Conservation (phyloP, 2,329 filamentous ascomycete genomes). For the Exophiala xenobiotica region DNA sequence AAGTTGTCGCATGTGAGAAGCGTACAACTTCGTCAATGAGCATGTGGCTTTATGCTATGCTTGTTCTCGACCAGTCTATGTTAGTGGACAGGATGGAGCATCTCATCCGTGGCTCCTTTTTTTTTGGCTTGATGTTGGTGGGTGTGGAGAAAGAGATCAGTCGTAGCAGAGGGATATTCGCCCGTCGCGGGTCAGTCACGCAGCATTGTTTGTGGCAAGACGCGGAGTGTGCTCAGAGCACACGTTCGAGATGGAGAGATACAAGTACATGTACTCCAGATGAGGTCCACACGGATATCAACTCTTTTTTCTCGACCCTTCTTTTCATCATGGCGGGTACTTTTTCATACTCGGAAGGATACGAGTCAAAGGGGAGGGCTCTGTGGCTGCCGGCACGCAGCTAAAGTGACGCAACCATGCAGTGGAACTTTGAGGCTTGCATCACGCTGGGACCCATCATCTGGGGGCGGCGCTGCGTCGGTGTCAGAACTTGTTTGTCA, state of each 20-base stretch:
- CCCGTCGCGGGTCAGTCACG: no score
- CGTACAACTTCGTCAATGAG: not conserved
- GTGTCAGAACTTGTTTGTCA: not conserved
- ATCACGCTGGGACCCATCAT: slow-evolving; percentile 7
- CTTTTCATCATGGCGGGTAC: not conserved
- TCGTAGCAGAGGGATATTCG: not conserved
- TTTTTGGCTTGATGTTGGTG: not conserved
- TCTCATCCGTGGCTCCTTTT: not conserved
- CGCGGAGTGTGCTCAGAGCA: no score
- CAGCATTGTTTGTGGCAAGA: not conserved
- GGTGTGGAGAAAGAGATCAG: not conserved
- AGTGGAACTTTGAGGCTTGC: slow-evolving; percentile 14
- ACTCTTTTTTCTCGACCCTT: no score
- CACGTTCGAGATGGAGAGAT: no score
- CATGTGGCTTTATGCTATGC: slow-evolving; percentile 14
- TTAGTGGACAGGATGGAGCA: slow-evolving; percentile 4
- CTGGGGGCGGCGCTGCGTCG: slow-evolving; percentile 7
- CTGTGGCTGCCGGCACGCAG: no score
- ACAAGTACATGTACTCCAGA: no score
- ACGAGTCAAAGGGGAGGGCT: no score
- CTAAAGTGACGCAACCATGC: slow-evolving; percentile 21
- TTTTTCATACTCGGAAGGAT: not conserved
- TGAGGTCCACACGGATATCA: no score
- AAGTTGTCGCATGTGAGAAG: slow-evolving; percentile 21
- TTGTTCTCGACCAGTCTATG: slow-evolving; percentile 9